Percentiles rank a stretch among this genome's conserved stretches.
These are phyloP conservation scores for Pichia sp. DNA, from an alignment of 1,139 yeast species.

Conservation along the genomic window DNA sequence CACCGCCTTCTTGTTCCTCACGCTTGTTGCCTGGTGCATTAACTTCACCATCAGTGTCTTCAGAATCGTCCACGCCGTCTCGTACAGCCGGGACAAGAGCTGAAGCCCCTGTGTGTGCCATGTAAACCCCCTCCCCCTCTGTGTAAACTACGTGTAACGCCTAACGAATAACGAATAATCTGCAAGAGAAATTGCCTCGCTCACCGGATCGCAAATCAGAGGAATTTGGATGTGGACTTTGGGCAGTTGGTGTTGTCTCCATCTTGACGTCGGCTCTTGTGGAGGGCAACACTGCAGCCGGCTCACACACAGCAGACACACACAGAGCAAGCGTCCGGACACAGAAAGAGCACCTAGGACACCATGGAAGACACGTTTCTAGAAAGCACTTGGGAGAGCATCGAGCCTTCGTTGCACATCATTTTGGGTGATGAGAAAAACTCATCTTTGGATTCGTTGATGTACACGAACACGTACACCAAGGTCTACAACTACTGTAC, in stretches of 20 bases:
- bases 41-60: conserved; percentile 82
- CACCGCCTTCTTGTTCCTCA: conserved; percentile 74
- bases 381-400: conserved; percentile 72
- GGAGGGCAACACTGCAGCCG: no score
- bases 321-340: no score
- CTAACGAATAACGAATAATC: no score
- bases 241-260: not conserved
- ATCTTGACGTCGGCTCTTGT: no score
- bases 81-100: conserved; percentile 15
- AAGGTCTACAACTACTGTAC: conserved; percentile 95
- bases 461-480: conserved; percentile 70
- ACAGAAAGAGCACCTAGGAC: not conserved
- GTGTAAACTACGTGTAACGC: no score
- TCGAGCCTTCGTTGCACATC: conserved; percentile 70
- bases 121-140: no score
- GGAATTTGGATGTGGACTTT: not conserved
- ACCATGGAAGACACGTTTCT: conserved; percentile 31
- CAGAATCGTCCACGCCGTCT: conserved; percentile 76
- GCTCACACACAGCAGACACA: not conserved
- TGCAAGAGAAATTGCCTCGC: conserved; percentile 12
- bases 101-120: not conserved
- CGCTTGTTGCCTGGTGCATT: conserved; percentile 77
- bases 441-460: conserved; percentile 65
- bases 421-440: conserved; percentile 67
- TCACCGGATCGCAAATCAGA: not conserved